These are phyloP conservation scores for Amanita polypyramis DNA, from an alignment of 768 basidiomycete genomes.

Conservation along the genomic window DNA sequence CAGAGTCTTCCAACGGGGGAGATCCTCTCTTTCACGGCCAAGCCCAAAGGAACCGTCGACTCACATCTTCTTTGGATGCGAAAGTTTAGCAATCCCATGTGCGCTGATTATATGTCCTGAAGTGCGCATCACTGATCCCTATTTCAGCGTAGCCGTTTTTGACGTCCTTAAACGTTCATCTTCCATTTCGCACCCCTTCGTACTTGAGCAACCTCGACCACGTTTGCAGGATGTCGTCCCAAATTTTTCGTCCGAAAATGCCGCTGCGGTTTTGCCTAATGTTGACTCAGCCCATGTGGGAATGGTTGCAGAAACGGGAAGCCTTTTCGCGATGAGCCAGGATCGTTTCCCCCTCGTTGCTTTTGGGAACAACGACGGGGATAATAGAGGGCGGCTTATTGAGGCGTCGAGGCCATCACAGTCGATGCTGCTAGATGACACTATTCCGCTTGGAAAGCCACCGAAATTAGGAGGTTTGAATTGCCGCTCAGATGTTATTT, in stretches of 20 bases:
- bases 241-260: conserved; percentile 29
- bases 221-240: conserved; percentile 66
- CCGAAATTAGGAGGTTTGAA: neutral
- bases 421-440: neutral
- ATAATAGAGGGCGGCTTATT: conserved; percentile 13
- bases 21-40: conserved; percentile 61
- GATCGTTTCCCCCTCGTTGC: conserved; percentile 73
- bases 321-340: conserved; percentile 81
- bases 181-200: conserved; percentile 42
- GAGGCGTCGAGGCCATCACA: conserved; percentile 12
- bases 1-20: conserved; percentile 74
- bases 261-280: conserved; percentile 25
- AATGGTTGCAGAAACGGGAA: conserved; percentile 56
- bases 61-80: conserved; percentile 46
- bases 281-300: conserved; percentile 74
- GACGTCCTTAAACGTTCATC: conserved; percentile 48
- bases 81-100: conserved; percentile 61
- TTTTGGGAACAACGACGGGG: conserved; percentile 33
- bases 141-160: conserved; percentile 67
- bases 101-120: conserved; percentile 16
- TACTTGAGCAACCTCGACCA: conserved; percentile 81
- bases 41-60: conserved; percentile 16
- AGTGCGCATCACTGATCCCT: neutral
- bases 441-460: neutral
- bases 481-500: conserved; percentile 5